Evolutionary conservation across 2,329 filamentous ascomycete species (phyloP).

Genomic region (Teratosphaeria pseudoeucalypti): DNA sequence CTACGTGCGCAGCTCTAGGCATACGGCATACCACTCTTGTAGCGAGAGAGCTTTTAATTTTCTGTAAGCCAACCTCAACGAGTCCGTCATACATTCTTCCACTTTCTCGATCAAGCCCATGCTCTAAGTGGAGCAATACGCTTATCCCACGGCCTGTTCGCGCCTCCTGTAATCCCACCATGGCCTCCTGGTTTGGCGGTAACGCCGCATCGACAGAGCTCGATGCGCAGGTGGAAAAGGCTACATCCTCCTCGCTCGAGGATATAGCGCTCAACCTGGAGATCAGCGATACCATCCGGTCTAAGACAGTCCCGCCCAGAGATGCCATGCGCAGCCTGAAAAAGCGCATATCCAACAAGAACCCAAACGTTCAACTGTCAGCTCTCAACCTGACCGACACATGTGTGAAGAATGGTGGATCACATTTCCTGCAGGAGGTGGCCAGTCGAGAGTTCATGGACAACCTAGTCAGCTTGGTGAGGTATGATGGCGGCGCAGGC

Average conservation of each 20-base stretch:
- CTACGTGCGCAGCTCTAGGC: not conserved
- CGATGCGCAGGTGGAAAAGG: constrained; percentile 94
- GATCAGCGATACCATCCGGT: constrained; percentile 94
- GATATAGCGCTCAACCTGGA: constrained; percentile 96
- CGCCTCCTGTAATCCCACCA: constrained; percentile 27
- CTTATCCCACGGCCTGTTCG: not conserved
- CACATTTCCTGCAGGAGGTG: constrained; percentile 90
- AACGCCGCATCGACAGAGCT: constrained; percentile 71
- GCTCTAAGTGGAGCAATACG: not conserved
- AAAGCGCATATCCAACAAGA: constrained; percentile 89
- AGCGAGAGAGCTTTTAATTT: not conserved
- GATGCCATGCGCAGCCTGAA: constrained; percentile 97
- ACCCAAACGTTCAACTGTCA: constrained; percentile 91
- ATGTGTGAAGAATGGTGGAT: constrained; percentile 95
- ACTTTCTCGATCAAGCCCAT: not conserved
- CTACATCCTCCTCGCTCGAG: constrained; percentile 92
- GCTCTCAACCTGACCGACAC: constrained; percentile 95
- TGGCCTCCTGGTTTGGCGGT: constrained; percentile 87
- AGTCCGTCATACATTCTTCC: not conserved
- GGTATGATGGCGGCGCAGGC: constrained; percentile 56
- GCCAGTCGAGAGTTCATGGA: constrained; percentile 98
- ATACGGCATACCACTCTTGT: not conserved
- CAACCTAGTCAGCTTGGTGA: constrained; percentile 81
- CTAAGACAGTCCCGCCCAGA: constrained; percentile 92
- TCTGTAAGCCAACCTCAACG: not conserved